Evolutionary conservation across 2,329 filamentous ascomycete species (phyloP), one percentile per base, ranked within the genome.

Genomic region (Sarocladium brachiariae): DNA sequence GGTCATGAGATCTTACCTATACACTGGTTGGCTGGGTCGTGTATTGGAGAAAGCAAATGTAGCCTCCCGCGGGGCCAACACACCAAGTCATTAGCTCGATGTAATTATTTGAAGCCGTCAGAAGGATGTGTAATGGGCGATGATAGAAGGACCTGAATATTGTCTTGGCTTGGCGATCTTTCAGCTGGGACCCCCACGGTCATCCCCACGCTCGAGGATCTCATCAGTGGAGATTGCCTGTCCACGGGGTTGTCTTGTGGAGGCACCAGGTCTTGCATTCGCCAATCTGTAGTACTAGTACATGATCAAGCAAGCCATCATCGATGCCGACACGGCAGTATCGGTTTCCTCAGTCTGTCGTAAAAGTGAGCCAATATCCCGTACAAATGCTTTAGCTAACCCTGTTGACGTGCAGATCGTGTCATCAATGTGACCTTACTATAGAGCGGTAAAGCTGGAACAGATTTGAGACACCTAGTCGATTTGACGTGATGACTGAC

Each of bases 221-320:
- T 47, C 43, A 30, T 33, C 43, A 33, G 43, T 47, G 43, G 43
- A 47, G 43, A 47, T 47, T 47, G 43, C n/a, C 39, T 14, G 4
- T 23, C 23, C 24, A 27, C 23, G 39, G 39, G 39, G 39, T 27
- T 14, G 23, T 7, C 39, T 23, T 19, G 16, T 27, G 21, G 21
- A 45, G 35, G 13, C 7, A 18, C 18, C 35, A 39, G 35, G 35
- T 39, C 35, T 39, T 18, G 13, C 18, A 19, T 21, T 39, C 35
- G 35, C 35, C 35, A 39, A 39, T 39, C n/a, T n/a, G n/a, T n/a
- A n/a, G n/a, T n/a, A n/a, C n/a, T n/a, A n/a, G n/a, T n/a, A n/a
- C n/a, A n/a, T n/a, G n/a, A n/a, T n/a, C n/a, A n/a, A n/a, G n/a
- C n/a, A n/a, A n/a, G n/a, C n/a, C n/a, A n/a, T n/a, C n/a, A n/a